Evolutionary conservation across 148 eudicot genomes (phyloP).

Genomic region (Vaccinium corymbosum): DNA sequence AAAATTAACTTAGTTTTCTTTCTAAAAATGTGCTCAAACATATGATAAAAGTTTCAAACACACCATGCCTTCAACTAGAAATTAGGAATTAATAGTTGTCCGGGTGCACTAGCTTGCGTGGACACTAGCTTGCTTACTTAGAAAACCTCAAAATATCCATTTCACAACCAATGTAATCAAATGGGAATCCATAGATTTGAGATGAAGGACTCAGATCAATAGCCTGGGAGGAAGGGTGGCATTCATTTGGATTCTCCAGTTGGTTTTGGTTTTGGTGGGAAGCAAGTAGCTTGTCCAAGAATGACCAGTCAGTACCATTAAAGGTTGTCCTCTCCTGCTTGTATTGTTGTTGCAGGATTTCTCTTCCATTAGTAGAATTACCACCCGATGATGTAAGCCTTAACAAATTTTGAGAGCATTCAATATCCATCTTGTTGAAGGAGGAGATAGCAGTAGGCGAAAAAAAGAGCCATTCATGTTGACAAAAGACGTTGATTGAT

Average conservation of each 20-base stretch:
- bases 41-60: neutral
- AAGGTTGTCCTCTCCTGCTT: conserved; percentile 17
- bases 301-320: conserved; percentile 44
- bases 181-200: conserved; percentile 39
- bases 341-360: conserved; percentile 19
- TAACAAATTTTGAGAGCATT: conserved; percentile 38
- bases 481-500: neutral
- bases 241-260: conserved; percentile 32
- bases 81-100: conserved; percentile 4
- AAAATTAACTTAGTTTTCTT: neutral
- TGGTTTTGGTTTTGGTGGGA: conserved; percentile 36
- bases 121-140: conserved; percentile 26
- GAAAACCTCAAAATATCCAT: conserved; percentile 39
- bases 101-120: neutral
- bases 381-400: conserved; percentile 33
- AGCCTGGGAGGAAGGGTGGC: conserved; percentile 25
- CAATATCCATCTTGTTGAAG: conserved; percentile 32
- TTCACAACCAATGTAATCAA: conserved; percentile 45
- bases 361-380: conserved; percentile 10
- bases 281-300: conserved; percentile 77
- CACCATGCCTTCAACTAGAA: neutral
- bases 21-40: neutral
- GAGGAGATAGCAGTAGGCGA: conserved; percentile 15
- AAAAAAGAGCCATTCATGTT: conserved; percentile 15
- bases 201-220: conserved; percentile 25